Conservation (phyloP, 73 alveolate species). For the Diophrys sp. region DNA sequence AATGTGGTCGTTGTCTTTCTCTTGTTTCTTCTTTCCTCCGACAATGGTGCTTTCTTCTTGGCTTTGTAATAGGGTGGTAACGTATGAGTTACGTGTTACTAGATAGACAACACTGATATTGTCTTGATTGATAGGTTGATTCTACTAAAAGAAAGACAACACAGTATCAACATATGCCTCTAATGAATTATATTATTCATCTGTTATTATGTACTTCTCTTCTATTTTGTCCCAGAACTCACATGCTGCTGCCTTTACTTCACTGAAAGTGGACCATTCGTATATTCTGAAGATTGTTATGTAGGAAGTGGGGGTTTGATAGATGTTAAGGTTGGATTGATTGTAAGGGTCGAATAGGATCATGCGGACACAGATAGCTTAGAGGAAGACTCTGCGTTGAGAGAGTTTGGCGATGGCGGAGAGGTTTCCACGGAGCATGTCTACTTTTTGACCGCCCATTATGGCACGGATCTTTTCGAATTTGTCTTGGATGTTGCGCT, state of each 20-base stretch:
- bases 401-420: not conserved
- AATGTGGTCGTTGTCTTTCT: not conserved
- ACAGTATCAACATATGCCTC: conserved; percentile 4
- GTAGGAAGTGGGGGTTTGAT: not conserved
- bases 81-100: not conserved
- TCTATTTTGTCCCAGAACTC: conserved; percentile 14
- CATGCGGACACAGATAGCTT: not conserved
- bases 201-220: not conserved
- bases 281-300: not conserved
- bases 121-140: not conserved
- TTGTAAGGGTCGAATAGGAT: not conserved
- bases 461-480: not conserved
- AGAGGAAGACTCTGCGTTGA: not conserved
- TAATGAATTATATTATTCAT: conserved; percentile 1
- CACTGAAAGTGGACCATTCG: not conserved
- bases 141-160: not conserved
- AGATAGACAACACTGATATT: conserved; percentile 4
- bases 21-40: not conserved
- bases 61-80: not conserved
- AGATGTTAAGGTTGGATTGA: too few species aligned
- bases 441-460: not conserved
- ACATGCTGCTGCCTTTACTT: conserved; percentile 5
- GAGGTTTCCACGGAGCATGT: not conserved
- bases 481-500: not conserved
- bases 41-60: not conserved